Evolutionary conservation across 2,329 filamentous ascomycete genomes (phyloP).

Genomic region (Cladophialophora bantiana): DNA sequence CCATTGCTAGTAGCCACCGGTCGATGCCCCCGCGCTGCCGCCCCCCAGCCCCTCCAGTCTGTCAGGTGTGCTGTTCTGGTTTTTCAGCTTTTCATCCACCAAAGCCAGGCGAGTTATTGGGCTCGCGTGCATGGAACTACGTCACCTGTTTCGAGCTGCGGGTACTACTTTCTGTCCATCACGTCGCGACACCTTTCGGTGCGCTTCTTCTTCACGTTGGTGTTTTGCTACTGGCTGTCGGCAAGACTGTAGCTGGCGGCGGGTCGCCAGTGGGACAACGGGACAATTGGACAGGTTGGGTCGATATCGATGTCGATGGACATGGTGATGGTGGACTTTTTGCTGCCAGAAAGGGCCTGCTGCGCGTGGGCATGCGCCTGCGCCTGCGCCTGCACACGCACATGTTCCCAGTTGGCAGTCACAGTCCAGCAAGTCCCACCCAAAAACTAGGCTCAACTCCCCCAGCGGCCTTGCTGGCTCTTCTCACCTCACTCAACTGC

Average conservation of each 20-base stretch:
- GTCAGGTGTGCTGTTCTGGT: slow-evolving; percentile 8
- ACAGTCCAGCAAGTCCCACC: slow-evolving; percentile 5
- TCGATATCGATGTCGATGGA: not conserved
- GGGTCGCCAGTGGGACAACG: not conserved
- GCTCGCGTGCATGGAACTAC: slow-evolving; percentile 26
- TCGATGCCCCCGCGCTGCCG: not conserved
- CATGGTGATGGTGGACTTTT: not conserved
- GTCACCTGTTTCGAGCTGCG: slow-evolving; percentile 17
- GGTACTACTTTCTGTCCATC: not conserved
- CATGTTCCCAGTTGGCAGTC: slow-evolving; percentile 10
- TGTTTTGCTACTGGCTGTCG: not conserved
- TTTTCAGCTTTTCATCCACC: not conserved
- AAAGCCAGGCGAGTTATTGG: slow-evolving; percentile 17
- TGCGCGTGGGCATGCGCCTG: slow-evolving; percentile 7
- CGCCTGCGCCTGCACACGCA: not conserved
- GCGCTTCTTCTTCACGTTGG: not conserved
- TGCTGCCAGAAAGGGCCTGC: not conserved
- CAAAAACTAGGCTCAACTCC: slow-evolving; percentile 6
- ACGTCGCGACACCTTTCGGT: not conserved
- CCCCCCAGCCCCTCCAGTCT: not conserved
- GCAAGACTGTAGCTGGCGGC: not conserved
- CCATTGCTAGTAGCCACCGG: not conserved
- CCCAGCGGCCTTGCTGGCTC: not conserved
- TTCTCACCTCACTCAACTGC: slow-evolving; percentile 19
- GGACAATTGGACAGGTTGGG: too few relatives aligned